A percentile compares a stretch with the other conserved stretches of the same genome.
Evolutionary conservation across 2,329 filamentous ascomycete genomes (phyloP).

Genomic region (Epichloe sylvatica): DNA sequence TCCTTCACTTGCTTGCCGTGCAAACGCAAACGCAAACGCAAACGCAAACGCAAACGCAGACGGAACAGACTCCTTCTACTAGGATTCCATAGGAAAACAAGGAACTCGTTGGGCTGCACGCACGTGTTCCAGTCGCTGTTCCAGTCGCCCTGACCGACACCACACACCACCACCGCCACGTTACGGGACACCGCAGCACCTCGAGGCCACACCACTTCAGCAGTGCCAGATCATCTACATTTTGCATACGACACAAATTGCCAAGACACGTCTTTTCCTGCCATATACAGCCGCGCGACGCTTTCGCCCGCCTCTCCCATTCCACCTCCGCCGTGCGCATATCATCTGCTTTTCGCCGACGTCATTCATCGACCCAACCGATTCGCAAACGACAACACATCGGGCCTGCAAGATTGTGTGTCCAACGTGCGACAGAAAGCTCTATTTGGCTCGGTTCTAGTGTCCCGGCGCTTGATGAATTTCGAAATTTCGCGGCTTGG

Average conservation of each 20-base stretch:
- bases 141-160: conserved; percentile 1
- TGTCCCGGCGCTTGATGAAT: background rate
- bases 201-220: background rate
- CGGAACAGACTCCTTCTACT: background rate
- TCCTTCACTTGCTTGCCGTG: background rate
- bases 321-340: background rate
- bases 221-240: background rate
- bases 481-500: background rate
- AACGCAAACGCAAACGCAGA: background rate
- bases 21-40: background rate
- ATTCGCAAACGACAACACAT: background rate
- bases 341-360: background rate
- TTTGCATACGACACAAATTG: background rate
- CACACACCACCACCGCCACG: background rate
- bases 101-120: background rate
- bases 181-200: conserved; percentile 1
- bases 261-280: background rate
- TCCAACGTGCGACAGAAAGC: too few species aligned
- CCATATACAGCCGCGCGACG: background rate
- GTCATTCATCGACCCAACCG: background rate
- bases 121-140: background rate
- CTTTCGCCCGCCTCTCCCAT: background rate
- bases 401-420: background rate
- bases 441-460: background rate
- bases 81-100: too few species aligned